These are phyloP conservation scores for Boletus vermiculosoides DNA, from an alignment of 768 basidiomycete genomes.

Conservation along the genomic window DNA sequence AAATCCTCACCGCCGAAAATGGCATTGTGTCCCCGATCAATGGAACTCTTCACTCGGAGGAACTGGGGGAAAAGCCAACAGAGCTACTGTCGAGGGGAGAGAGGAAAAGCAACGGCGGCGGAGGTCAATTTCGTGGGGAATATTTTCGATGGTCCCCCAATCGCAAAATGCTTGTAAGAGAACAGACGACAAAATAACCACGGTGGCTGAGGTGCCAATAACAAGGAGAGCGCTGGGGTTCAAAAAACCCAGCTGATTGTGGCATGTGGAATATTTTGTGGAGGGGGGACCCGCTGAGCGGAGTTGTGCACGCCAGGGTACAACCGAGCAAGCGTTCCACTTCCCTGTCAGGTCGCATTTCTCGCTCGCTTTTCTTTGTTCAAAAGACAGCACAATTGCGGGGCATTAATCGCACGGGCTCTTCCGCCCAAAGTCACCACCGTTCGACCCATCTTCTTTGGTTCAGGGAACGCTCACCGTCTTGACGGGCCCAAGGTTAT, in stretches of 20 bases:
- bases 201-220: neutral
- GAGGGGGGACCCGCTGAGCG: slow-evolving; percentile 11
- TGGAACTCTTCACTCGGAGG: neutral
- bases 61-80: neutral
- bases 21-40: neutral
- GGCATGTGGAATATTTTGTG: slow-evolving; percentile 15
- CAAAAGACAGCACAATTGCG: neutral
- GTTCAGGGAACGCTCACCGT: slow-evolving; percentile 6
- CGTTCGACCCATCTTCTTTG: neutral
- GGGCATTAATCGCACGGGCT: slow-evolving; percentile 6
- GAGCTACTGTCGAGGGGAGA: neutral
- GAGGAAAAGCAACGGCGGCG: too few species aligned
- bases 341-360: neutral
- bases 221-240: neutral
- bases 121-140: neutral
- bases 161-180: neutral
- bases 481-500: too few species aligned
- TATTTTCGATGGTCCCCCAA: neutral
- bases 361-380: neutral
- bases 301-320: slow-evolving; percentile 17
- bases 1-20: neutral
- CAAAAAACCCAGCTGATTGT: slow-evolving; percentile 1
- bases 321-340: neutral
- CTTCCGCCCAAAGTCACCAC: slow-evolving; percentile 6
- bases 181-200: neutral